Base-by-base conservation (phyloP, 2,329 filamentous ascomycete genomes). In the Trichoderma gracile region DNA sequence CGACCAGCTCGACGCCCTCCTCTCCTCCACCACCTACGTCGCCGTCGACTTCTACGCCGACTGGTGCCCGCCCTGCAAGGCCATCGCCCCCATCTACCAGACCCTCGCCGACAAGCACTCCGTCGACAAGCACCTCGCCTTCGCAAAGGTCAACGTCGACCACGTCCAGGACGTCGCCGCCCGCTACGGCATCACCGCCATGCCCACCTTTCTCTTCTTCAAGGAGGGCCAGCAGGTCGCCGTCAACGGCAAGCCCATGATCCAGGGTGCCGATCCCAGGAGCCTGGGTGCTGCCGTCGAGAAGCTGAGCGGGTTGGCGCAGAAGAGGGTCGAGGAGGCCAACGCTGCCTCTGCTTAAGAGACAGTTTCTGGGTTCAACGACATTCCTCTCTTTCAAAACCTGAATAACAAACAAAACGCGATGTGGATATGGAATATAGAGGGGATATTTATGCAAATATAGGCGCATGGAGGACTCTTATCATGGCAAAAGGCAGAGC, bases 91-190 rank as follows among this genome's bases (percentile, higher is more conserved):
- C 40, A 64, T 81, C 54, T 83, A 78, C 68, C 72, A 76, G 60
- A 12, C 8, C 17, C 71, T 75, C 15, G 71, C 75, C 58, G 60
- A 66, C 21, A 69, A 71, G 66, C 70, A 74, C 70, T 67, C 66
- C 65, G 63, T 71, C 33, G 68, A 70, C 54, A 86, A 85, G 78
- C 75, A 84, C 66, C 77, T 89, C 69, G 84, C 86, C 77, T 97
- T 97, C 80, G 89, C 86, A 82, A 96, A 97, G 85, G 82, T 97
- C 76, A 93, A 98, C 78, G 92, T 97, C 71, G 94, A 98, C 78
- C 84, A 92, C 68, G 82, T 93, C 47, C 81, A 87, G 69, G 88
- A 91, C 1, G 84, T 95, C 54, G 88, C 92, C 25, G 83, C 88
- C 71, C 86, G 92, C 72, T 88, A 95, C 71, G 85, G 85, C 69